Conservation (phyloP, 2,329 filamentous ascomycete genomes). For the Apiospora aurea region DNA sequence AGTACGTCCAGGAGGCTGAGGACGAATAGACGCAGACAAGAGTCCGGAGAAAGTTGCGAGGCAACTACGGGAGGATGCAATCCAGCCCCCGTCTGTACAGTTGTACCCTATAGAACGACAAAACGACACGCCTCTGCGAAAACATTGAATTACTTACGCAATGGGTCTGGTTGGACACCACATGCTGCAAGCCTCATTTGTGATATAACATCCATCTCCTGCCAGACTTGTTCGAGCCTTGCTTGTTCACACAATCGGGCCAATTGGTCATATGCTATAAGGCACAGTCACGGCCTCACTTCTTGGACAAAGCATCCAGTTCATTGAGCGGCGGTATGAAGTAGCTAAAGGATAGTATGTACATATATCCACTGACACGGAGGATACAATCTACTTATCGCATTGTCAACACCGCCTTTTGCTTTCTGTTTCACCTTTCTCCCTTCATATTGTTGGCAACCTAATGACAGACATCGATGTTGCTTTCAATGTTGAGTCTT, state of each 20-base stretch:
- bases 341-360: not conserved
- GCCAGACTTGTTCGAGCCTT: not conserved
- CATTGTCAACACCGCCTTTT: not conserved
- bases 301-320: not conserved
- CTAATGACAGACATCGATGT: not conserved
- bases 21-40: conserved; percentile 55
- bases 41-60: conserved; percentile 14
- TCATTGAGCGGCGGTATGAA: not conserved
- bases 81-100: conserved; percentile 30
- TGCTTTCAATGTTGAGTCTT: not conserved
- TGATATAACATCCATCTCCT: not conserved
- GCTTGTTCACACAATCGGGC: not conserved
- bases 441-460: not conserved
- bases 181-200: not conserved
- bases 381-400: not conserved
- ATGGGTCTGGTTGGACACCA: not conserved
- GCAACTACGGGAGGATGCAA: conserved; percentile 21
- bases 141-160: not conserved
- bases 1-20: conserved; percentile 77
- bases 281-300: not conserved
- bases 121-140: conserved; percentile 20
- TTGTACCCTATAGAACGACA: conserved; percentile 37
- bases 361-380: not conserved
- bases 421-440: not conserved
- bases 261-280: not conserved